These are phyloP conservation scores for Dactylonectria estremocensis DNA, from an alignment of 2,329 filamentous ascomycete species.

Conservation along the genomic window DNA sequence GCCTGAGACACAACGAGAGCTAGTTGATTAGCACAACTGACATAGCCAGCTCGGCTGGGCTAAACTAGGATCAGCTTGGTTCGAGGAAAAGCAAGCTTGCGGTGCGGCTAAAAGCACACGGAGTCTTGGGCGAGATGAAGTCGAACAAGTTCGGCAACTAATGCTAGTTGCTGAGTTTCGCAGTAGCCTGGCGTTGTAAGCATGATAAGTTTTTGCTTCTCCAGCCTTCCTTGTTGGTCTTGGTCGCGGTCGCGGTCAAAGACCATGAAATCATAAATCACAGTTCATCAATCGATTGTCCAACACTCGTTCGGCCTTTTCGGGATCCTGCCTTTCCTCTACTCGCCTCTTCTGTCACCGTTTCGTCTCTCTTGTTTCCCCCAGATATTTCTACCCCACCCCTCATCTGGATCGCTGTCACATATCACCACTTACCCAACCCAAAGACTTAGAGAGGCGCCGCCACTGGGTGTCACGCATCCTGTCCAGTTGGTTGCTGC, in stretches of 20 bases:
- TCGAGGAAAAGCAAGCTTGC: not conserved
- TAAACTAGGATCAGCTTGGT: not conserved
- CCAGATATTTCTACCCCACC: not conserved
- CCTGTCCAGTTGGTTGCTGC: slow-evolving; percentile 10
- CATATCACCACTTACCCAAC: not conserved
- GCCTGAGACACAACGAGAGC: slow-evolving; percentile 5
- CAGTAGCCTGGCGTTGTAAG: slow-evolving; percentile 6
- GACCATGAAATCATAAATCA: not conserved
- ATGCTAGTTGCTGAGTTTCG: slow-evolving; percentile 11
- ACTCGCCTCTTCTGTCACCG: not conserved
- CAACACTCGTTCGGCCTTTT: slow-evolving; percentile 1
- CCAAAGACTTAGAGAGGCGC: not conserved
- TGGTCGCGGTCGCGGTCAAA: not conserved
- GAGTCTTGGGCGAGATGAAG: not conserved
- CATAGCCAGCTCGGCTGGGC: not conserved
- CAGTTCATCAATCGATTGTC: slow-evolving; percentile 6
- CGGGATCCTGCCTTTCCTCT: not conserved
- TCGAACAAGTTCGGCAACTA: slow-evolving; percentile 18
- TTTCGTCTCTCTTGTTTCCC: not conserved
- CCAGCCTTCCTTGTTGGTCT: not conserved
- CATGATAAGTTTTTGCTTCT: slow-evolving; percentile 16
- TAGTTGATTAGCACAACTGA: not conserved
- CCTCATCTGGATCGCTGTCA: no score
- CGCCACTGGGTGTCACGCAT: slow-evolving; percentile 6
- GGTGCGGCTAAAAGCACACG: no score